A percentile compares a stretch with the other conserved stretches of the same genome.
phyloP scores from a whole-genome alignment of 768 basidiomycete species.

The Piloderma croceum region DNA sequence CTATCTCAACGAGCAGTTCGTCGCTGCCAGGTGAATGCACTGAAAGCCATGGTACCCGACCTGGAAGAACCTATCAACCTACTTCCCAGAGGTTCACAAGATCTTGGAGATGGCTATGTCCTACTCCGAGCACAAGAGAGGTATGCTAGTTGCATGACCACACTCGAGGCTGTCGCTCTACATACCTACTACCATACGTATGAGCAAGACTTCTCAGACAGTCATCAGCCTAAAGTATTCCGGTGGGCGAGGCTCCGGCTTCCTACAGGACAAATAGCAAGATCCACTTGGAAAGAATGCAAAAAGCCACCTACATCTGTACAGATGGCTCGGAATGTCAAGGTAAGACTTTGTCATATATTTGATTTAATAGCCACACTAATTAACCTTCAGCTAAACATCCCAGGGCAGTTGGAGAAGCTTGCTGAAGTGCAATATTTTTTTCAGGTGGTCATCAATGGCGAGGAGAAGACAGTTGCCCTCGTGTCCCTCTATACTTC shows the following conservation, averaged over 20 bases:
- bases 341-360: slow-evolving; percentile 3
- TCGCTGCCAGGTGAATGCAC: slow-evolving; percentile 14
- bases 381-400: neutral
- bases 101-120: slow-evolving; percentile 18
- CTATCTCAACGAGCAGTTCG: slow-evolving; percentile 12
- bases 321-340: slow-evolving; percentile 10
- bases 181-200: neutral
- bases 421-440: slow-evolving; percentile 21
- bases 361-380: neutral
- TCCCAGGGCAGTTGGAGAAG: neutral
- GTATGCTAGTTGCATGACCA: slow-evolving; percentile 1
- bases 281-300: slow-evolving; percentile 15
- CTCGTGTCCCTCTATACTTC: slow-evolving; percentile 18
- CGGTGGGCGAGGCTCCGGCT: slow-evolving; percentile 15
- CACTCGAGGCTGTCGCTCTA: slow-evolving; percentile 3
- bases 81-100: slow-evolving; percentile 8
- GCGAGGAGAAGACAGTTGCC: slow-evolving; percentile 9
- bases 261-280: slow-evolving; percentile 19
- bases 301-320: slow-evolving; percentile 5
- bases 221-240: slow-evolving; percentile 7
- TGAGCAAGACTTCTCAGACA: slow-evolving; percentile 1
- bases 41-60: slow-evolving; percentile 19
- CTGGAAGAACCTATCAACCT: slow-evolving; percentile 8
- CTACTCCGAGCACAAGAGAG: slow-evolving; percentile 17
- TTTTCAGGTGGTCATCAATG: slow-evolving; percentile 7